phyloP scores from a whole-genome alignment of 768 basidiomycete species.

The Boletus insuetus region DNA sequence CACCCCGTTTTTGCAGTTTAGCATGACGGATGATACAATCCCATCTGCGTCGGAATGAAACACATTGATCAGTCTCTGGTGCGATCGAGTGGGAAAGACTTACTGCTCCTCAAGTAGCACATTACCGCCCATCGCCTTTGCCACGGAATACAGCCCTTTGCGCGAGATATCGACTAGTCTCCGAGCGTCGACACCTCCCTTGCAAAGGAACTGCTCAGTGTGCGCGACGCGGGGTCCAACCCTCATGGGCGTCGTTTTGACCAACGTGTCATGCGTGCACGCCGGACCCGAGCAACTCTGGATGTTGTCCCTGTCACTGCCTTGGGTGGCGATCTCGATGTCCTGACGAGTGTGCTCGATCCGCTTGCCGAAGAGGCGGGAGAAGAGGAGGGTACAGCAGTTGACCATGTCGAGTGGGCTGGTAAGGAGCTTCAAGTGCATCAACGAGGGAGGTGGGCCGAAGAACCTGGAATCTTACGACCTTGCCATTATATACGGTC shows the following conservation, averaged over 20 bases:
- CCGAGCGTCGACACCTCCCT: constrained; percentile 35
- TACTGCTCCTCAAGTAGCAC: constrained; percentile 37
- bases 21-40: constrained; percentile 35
- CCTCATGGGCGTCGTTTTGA: constrained; percentile 22
- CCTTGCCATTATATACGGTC: constrained; percentile 21
- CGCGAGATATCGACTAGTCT: constrained; percentile 35
- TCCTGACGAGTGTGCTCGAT: constrained; percentile 16
- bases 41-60: constrained; percentile 29
- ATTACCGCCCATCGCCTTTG: constrained; percentile 36
- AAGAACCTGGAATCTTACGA: constrained; percentile 9
- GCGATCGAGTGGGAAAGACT: constrained; percentile 18
- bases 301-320: constrained; percentile 24
- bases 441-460: constrained; percentile 14
- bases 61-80: constrained; percentile 12
- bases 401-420: constrained; percentile 27
- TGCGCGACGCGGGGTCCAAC: constrained; percentile 36
- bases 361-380: constrained; percentile 21
- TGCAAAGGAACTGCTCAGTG: constrained; percentile 34
- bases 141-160: constrained; percentile 31
- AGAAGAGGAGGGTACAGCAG: constrained; percentile 23
- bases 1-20: constrained; percentile 26
- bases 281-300: constrained; percentile 36
- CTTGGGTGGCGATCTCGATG: constrained; percentile 21
- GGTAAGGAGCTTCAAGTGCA: constrained; percentile 23
- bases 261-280: constrained; percentile 24